Evolutionary conservation across 2,329 filamentous ascomycete genomes (phyloP).

Genomic region (Pseudohalonectria lignicola): DNA sequence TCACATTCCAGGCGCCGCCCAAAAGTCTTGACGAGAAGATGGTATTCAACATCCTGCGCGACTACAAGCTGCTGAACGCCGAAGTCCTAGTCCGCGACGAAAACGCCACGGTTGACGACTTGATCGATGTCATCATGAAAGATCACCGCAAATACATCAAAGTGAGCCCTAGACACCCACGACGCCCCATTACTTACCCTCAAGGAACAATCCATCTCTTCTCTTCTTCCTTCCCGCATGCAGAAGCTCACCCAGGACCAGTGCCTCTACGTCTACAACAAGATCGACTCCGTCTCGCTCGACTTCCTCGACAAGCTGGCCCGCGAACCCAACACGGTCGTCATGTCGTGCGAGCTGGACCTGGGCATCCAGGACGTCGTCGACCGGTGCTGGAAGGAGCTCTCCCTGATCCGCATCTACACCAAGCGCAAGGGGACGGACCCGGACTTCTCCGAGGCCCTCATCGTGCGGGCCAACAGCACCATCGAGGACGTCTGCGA

Average conservation of each 20-base stretch:
- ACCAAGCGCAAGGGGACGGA: conserved; percentile 92
- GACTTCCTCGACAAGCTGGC: conserved; percentile 90
- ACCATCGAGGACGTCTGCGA: conserved; percentile 97
- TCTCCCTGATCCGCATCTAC: conserved; percentile 84
- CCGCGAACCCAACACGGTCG: conserved; percentile 83
- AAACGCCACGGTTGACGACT: conserved; percentile 89
- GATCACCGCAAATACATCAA: conserved; percentile 96
- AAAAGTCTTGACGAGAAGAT: conserved; percentile 95
- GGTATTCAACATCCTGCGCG: conserved; percentile 91
- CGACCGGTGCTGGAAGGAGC: conserved; percentile 88
- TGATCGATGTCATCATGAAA: conserved; percentile 99
- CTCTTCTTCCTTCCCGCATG: too few relatives aligned
- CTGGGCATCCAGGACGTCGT: conserved; percentile 89
- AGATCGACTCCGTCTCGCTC: conserved; percentile 89
- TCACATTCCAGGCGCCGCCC: conserved; percentile 82
- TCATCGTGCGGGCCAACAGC: conserved; percentile 83
- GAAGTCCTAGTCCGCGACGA: conserved; percentile 94
- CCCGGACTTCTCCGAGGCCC: conserved; percentile 78
- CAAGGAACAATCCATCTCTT: neutral
- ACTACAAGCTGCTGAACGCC: conserved; percentile 98
- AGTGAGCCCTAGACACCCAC: neutral
- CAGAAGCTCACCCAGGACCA: neutral
- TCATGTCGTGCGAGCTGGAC: conserved; percentile 96
- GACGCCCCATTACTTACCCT: neutral
- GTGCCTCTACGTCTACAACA: conserved; percentile 98